These are phyloP conservation scores for Leptographium lundbergii DNA, from an alignment of 2,329 filamentous ascomycete genomes.

Conservation along the genomic window DNA sequence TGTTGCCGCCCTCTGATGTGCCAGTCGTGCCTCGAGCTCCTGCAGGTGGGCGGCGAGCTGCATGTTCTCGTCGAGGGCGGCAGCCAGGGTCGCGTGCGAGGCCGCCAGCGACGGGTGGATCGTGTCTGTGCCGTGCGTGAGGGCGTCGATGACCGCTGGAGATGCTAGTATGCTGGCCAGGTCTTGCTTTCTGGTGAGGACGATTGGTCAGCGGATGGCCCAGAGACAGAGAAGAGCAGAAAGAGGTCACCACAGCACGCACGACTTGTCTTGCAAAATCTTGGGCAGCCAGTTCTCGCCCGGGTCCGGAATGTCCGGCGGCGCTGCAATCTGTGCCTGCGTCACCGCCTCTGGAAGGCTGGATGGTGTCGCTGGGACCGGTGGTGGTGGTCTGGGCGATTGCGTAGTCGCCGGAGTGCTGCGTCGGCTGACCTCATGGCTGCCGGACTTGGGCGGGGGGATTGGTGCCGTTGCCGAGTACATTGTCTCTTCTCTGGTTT, in stretches of 20 bases:
- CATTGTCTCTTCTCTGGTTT: conserved; percentile 15
- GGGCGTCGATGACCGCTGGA: conserved; percentile 56
- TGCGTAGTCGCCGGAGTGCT: conserved; percentile 45
- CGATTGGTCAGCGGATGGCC: not conserved
- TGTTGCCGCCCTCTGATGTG: conserved; percentile 52
- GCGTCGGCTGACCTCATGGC: conserved; percentile 54
- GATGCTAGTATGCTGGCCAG: conserved; percentile 56
- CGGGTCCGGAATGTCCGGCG: conserved; percentile 37
- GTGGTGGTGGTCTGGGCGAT: conserved; percentile 31
- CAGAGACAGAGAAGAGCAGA: not conserved
- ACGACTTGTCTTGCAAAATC: conserved; percentile 72
- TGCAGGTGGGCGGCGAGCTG: conserved; percentile 51
- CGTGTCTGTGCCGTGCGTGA: conserved; percentile 53
- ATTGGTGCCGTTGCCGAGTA: conserved; percentile 48
- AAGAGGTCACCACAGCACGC: conserved; percentile 18
- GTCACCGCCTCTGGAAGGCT: conserved; percentile 15
- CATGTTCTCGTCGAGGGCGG: conserved; percentile 59
- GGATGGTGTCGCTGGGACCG: conserved; percentile 13
- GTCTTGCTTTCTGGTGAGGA: conserved; percentile 54
- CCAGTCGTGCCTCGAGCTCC: conserved; percentile 44
- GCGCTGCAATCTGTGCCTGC: conserved; percentile 15
- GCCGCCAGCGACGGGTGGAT: conserved; percentile 59
- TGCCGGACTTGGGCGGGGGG: conserved; percentile 59
- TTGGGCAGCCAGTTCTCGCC: conserved; percentile 69
- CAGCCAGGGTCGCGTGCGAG: conserved; percentile 51